Conservation (phyloP, 176 grass and related monocot genomes). For the Melocanna baccifera region DNA sequence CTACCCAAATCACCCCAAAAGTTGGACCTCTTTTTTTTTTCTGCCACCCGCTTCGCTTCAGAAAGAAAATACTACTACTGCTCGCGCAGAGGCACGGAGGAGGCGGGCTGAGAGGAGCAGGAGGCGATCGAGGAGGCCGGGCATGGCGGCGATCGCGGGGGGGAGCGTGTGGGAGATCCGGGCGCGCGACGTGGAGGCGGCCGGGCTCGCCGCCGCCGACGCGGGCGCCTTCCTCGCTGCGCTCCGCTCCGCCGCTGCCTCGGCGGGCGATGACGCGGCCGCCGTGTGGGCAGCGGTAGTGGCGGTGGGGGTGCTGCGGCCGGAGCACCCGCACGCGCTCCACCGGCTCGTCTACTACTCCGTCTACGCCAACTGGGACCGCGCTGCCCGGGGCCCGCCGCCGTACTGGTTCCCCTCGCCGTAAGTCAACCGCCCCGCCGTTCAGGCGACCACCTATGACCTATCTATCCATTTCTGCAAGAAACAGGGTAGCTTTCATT, state of each 20-base stretch:
- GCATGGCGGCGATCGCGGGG: conserved; percentile 39
- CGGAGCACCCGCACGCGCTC: conserved; percentile 85
- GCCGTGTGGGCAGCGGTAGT: conserved; percentile 49
- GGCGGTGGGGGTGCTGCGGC: conserved; percentile 49
- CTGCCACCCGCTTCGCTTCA: too few species aligned
- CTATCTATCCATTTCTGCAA: neutral
- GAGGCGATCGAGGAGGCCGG: neutral
- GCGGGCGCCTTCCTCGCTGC: conserved; percentile 40
- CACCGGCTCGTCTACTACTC: conserved; percentile 96
- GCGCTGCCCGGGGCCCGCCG: conserved; percentile 59
- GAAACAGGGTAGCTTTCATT: neutral
- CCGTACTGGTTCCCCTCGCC: conserved; percentile 83
- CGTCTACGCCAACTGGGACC: conserved; percentile 68
- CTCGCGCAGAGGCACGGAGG: neutral
- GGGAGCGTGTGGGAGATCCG: conserved; percentile 67
- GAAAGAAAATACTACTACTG: neutral
- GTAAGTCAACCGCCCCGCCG: conserved; percentile 38
- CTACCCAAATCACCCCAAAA: too few species aligned
- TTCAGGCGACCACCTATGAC: neutral
- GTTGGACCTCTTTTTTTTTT: too few species aligned
- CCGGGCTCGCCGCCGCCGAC: conserved; percentile 36
- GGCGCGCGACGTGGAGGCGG: conserved; percentile 44
- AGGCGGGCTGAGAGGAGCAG: neutral
- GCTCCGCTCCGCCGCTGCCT: conserved; percentile 35
- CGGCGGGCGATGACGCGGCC: conserved; percentile 1